Percentiles rank a stretch among this genome's conserved stretches.
phyloP scores from a whole-genome alignment of 1,284 basidiomycete species.

The Cutaneotrichosporon cyanovorans region DNA sequence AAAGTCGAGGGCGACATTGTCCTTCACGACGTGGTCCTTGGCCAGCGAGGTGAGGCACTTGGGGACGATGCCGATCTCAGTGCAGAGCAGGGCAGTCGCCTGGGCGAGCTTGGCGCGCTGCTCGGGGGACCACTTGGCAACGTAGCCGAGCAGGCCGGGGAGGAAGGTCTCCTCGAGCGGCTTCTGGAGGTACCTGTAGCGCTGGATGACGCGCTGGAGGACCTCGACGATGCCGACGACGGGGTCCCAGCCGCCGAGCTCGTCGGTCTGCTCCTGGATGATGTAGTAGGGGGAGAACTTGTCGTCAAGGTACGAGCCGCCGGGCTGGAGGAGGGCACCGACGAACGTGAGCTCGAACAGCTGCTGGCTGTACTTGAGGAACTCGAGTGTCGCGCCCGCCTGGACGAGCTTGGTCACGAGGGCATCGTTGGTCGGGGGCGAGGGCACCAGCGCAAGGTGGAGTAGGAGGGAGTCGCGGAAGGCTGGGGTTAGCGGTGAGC shows the following conservation, averaged over 20 bases:
- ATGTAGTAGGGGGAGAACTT: slow-evolving; percentile 49
- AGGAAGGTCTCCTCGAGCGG: slow-evolving; percentile 82
- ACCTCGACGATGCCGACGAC: slow-evolving; percentile 89
- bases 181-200: slow-evolving; percentile 98
- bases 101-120: slow-evolving; percentile 76
- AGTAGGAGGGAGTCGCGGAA: slow-evolving; percentile 94
- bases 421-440: slow-evolving; percentile 59
- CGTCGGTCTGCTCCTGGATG: slow-evolving; percentile 22
- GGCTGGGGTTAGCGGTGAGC: slow-evolving; percentile 53
- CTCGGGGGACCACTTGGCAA: slow-evolving; percentile 67
- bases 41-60: slow-evolving; percentile 71
- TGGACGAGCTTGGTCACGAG: slow-evolving; percentile 64
- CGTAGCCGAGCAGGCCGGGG: slow-evolving; percentile 75
- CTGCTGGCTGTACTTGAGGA: slow-evolving; percentile 88
- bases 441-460: slow-evolving; percentile 77
- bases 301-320: slow-evolving; percentile 84
- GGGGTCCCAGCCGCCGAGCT: slow-evolving; percentile 33
- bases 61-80: slow-evolving; percentile 69
- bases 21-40: slow-evolving; percentile 92
- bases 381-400: slow-evolving; percentile 85
- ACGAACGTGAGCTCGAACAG: slow-evolving; percentile 92
- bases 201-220: slow-evolving; percentile 87
- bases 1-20: slow-evolving; percentile 70
- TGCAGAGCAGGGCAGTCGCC: slow-evolving; percentile 70
- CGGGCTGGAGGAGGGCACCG: slow-evolving; percentile 90